Percentiles rank a stretch among this genome's conserved stretches.
Conservation (phyloP, 345 rosid species). For the Iberis pinnata region DNA sequence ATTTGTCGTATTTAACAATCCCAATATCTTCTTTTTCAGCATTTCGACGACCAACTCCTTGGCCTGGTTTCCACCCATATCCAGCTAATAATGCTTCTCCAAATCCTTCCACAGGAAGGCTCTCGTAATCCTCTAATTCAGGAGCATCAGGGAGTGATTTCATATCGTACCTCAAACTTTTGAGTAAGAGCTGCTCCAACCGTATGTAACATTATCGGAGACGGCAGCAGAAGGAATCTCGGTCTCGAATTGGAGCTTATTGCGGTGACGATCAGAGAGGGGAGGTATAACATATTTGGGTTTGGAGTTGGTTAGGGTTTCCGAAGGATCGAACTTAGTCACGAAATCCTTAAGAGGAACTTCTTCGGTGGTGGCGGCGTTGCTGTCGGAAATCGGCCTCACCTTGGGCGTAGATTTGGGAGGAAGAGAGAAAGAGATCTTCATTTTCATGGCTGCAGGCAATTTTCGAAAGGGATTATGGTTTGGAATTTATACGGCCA, state of each 20-base stretch:
- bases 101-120: slow-evolving; percentile 68
- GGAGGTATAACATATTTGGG: slow-evolving; percentile 43
- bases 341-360: slow-evolving; percentile 22
- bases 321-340: slow-evolving; percentile 46
- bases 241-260: slow-evolving; percentile 39
- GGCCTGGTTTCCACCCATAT: slow-evolving; percentile 80
- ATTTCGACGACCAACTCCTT: slow-evolving; percentile 61
- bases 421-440: slow-evolving; percentile 43
- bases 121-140: slow-evolving; percentile 53
- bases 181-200: slow-evolving; percentile 41
- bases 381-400: neutral
- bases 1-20: slow-evolving; percentile 38
- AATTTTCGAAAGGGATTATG: no score
- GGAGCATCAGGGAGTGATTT: slow-evolving; percentile 57
- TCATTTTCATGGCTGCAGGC: no score
- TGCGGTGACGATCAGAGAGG: slow-evolving; percentile 37
- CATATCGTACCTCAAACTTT: slow-evolving; percentile 48
- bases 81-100: slow-evolving; percentile 71
- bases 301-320: slow-evolving; percentile 24
- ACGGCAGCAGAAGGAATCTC: slow-evolving; percentile 23
- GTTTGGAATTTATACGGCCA: no score
- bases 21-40: slow-evolving; percentile 56
- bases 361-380: slow-evolving; percentile 9
- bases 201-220: slow-evolving; percentile 36
- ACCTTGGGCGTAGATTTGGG: slow-evolving; percentile 28